These are phyloP conservation scores for Thymus quinquecostatus DNA, from an alignment of 257 asterid species.

Conservation along the genomic window DNA sequence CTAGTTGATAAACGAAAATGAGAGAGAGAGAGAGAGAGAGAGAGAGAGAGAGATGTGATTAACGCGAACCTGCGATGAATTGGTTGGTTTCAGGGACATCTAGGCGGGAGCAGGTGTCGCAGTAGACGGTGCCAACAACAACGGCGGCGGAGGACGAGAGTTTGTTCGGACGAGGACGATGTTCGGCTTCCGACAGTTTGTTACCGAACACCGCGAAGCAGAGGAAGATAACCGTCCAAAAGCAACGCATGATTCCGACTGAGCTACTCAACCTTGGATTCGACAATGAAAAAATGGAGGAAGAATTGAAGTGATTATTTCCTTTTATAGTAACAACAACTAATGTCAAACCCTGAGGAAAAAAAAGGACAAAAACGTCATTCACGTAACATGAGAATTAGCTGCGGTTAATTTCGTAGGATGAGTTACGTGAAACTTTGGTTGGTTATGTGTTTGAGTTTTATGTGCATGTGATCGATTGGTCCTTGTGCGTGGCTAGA, in stretches of 20 bases:
- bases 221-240: slow-evolving; percentile 45
- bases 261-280: no score
- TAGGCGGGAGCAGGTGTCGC: slow-evolving; percentile 60
- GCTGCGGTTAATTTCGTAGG: slow-evolving; percentile 21
- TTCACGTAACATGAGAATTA: slow-evolving; percentile 11
- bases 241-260: slow-evolving; percentile 34
- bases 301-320: background rate
- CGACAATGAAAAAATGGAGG: background rate
- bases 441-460: no score
- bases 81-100: slow-evolving; percentile 38
- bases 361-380: slow-evolving; percentile 4
- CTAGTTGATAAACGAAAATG: no score
- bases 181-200: slow-evolving; percentile 45
- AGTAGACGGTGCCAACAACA: slow-evolving; percentile 63
- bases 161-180: slow-evolving; percentile 31
- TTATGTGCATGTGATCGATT: no score
- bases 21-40: background rate
- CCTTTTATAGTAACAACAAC: background rate
- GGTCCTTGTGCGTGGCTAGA: no score
- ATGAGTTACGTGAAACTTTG: no score
- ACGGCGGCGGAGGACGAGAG: slow-evolving; percentile 56
- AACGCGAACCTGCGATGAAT: slow-evolving; percentile 63
- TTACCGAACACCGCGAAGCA: slow-evolving; percentile 11
- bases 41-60: background rate
- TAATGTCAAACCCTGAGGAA: background rate